Conservation (phyloP, 441 rosid genomes). For the Croton laevigatus region DNA sequence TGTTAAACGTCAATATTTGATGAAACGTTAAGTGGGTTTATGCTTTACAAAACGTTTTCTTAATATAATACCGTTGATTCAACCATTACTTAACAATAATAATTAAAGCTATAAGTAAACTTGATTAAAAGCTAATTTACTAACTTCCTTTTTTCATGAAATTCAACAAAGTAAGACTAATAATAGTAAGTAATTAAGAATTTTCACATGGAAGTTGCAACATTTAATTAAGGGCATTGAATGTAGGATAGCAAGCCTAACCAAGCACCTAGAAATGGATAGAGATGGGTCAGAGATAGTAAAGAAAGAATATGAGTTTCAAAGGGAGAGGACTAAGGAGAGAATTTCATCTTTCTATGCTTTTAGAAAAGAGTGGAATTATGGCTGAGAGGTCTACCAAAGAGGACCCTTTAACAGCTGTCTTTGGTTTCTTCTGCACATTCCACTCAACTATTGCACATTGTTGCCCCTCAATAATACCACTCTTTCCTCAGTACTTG, state of each 20-base stretch:
- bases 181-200: too few species aligned
- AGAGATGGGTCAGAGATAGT: not conserved
- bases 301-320: not conserved
- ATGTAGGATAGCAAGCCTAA: not conserved
- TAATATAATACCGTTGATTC: too few species aligned
- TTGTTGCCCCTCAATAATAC: slow-evolving; percentile 21
- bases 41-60: too few species aligned
- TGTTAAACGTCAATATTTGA: too few species aligned
- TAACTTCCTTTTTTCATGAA: too few species aligned
- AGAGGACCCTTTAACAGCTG: slow-evolving; percentile 46
- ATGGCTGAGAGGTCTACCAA: not conserved
- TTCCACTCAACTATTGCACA: slow-evolving; percentile 24
- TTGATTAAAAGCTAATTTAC: too few species aligned
- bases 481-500: slow-evolving; percentile 6
- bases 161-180: too few species aligned
- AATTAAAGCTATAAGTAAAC: too few species aligned
- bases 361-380: not conserved
- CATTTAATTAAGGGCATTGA: not conserved
- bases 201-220: not conserved
- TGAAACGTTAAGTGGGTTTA: too few species aligned
- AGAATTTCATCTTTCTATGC: not conserved
- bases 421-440: slow-evolving; percentile 30
- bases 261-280: not conserved
- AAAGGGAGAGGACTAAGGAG: not conserved
- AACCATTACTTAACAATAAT: too few species aligned